Conservation (phyloP, 257 asterid species). For the Sherardia arvensis region DNA sequence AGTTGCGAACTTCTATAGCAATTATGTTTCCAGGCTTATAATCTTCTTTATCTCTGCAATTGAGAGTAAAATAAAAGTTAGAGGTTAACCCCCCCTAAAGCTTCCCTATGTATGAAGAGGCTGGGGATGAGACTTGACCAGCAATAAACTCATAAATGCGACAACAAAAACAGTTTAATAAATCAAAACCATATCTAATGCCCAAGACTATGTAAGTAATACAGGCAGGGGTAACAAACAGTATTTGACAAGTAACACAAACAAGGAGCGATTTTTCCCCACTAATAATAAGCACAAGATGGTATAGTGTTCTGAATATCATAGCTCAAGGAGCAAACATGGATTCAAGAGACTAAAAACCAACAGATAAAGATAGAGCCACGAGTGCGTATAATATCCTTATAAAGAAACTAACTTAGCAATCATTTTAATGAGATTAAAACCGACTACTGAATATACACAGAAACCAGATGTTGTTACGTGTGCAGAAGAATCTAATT, state of each 20-base stretch:
- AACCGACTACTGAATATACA: not conserved
- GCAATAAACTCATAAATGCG: not conserved
- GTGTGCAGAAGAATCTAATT: not conserved
- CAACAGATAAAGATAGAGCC: not conserved
- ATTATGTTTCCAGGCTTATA: constrained; percentile 73
- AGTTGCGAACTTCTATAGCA: constrained; percentile 71
- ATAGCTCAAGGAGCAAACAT: not conserved
- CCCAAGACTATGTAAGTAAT: not conserved
- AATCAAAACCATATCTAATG: not conserved
- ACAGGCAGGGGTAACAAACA: not conserved
- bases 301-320: not conserved
- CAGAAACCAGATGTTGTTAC: too few relatives aligned
- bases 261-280: not conserved
- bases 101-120: not conserved
- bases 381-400: not conserved
- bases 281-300: not conserved
- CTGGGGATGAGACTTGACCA: not conserved
- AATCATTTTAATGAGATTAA: not conserved
- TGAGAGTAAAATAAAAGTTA: not conserved
- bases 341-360: not conserved
- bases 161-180: not conserved
- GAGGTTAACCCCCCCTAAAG: not conserved
- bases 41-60: constrained; percentile 74
- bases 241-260: not conserved
- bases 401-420: not conserved